These are phyloP conservation scores for Monilinia fructigena DNA, from an alignment of 2,329 filamentous ascomycete genomes.

Conservation along the genomic window DNA sequence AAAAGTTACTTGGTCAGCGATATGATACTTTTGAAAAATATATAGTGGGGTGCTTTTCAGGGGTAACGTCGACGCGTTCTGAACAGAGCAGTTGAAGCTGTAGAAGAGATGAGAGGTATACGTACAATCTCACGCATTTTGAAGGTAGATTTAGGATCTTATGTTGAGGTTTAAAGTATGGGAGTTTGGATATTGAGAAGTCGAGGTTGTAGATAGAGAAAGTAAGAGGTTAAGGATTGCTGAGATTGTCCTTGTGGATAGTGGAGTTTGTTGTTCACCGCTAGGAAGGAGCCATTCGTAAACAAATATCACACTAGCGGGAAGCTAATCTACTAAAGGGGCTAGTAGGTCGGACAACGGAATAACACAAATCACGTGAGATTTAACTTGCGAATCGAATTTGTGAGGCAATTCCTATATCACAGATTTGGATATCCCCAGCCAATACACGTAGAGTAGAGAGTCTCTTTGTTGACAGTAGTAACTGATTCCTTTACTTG, in stretches of 20 bases:
- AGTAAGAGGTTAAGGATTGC: conserved; percentile 30
- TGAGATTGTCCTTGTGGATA: conserved; percentile 30
- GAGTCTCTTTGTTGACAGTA: conserved; percentile 1
- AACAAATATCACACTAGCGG: conserved; percentile 22
- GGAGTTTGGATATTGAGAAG: conserved; percentile 21
- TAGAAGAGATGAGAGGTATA: conserved; percentile 35
- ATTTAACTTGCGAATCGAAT: not conserved
- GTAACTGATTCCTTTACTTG: not conserved
- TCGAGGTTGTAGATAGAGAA: conserved; percentile 26
- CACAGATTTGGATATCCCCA: not conserved
- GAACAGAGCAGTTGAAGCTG: conserved; percentile 1
- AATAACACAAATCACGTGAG: not conserved
- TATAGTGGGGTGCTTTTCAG: conserved; percentile 40
- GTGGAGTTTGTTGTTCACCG: conserved; percentile 28
- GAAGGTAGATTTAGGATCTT: conserved; percentile 41
- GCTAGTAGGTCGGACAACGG: not conserved
- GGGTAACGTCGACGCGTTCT: conserved; percentile 45
- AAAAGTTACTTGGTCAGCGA: conserved; percentile 56
- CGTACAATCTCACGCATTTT: conserved; percentile 75
- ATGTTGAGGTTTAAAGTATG: conserved; percentile 25
- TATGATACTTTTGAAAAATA: conserved; percentile 44
- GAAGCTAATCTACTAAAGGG: not conserved
- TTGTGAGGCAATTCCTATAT: conserved; percentile 11
- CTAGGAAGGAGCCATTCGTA: conserved; percentile 23
- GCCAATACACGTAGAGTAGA: not conserved